Base-by-base conservation (phyloP, 306 rosid genomes). In the Carpinus fangiana region DNA sequence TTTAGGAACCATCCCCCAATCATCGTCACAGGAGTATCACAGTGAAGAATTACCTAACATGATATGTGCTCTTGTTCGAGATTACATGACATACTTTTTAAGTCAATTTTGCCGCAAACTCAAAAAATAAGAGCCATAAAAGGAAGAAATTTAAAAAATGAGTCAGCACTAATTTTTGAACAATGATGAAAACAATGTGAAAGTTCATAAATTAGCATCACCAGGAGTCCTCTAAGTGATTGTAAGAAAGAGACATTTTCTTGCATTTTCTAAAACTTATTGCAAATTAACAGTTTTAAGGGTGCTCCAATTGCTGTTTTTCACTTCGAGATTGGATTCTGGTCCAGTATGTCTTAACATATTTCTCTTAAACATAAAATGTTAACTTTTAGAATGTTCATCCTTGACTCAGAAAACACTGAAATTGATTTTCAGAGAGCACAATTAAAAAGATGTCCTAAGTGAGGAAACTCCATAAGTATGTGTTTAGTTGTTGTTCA, bases 1-100 rank as follows among this genome's bases (percentile, higher is more conserved):
- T 56, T 20, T 56, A 56, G 62, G 62, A n/a, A 57, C 13, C 64
- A 57, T 57, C 14, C 64, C 34, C 64, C 64, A n/a, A 57, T 57
- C 64, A 18, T 3, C 45, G 20, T 20, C 17, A 57, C 4, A 18
- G 62, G 28, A 18, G 28, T 56, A 56, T 38, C 5, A 20, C 62
- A 20, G 0, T 56, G 62, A 56, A 8, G 62, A 56, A 56, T 56
- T 20, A 56, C 62, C 62, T 56, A 20, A 5, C 11, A 56, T 20
- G 23, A 31, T 20, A 56, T 56, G 3, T 8, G 28, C 31, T 56
- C 26, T 56, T 18, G 9, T 20, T 55, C 10, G 5, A 17, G 4
- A 55, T 55, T 17, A 7, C 23, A 55, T 55, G 60, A 47, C 12
- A 47, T 47, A 9, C 13, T 55, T 12, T 12, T 8, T 26, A 60